Percentiles rank a stretch among this genome's conserved stretches.
Evolutionary conservation across 2,329 filamentous ascomycete genomes (phyloP).

Genomic region (Fusarium agapanthi): DNA sequence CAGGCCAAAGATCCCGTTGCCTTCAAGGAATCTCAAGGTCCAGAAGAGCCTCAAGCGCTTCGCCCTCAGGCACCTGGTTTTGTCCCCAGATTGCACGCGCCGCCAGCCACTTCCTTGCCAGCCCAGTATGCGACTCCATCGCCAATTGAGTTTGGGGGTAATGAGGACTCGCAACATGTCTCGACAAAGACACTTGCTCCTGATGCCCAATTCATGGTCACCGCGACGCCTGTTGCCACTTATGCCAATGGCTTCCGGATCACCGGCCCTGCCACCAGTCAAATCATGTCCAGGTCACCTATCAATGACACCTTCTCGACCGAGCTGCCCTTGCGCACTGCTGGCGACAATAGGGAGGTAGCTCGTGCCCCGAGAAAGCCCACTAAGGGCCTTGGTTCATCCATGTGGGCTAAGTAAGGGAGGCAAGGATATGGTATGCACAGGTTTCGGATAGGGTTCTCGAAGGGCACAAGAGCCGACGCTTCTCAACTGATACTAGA

Average conservation of each 20-base stretch:
- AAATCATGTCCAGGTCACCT: conserved; percentile 13
- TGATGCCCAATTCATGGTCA: background rate
- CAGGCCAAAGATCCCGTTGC: background rate
- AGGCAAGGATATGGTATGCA: background rate
- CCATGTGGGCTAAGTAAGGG: conserved; percentile 34
- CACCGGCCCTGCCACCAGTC: conserved; percentile 27
- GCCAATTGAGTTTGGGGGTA: background rate
- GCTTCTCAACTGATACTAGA: background rate
- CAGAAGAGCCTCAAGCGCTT: conserved; percentile 20
- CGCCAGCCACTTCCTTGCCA: background rate
- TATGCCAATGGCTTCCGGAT: background rate
- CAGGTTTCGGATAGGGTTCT: background rate
- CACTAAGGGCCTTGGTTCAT: conserved; percentile 25
- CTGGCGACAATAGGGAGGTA: background rate
- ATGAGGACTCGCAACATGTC: background rate
- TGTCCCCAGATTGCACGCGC: background rate
- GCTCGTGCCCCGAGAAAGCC: conserved; percentile 10
- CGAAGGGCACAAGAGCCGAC: background rate
- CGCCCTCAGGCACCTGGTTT: conserved; percentile 34
- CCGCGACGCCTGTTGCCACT: background rate
- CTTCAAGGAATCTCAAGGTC: conserved; percentile 11
- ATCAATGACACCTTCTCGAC: background rate
- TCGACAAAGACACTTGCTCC: background rate
- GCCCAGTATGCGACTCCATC: background rate
- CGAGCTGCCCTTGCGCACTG: background rate